Evolutionary conservation across 2,329 filamentous ascomycete species (phyloP).

Genomic region (Exophiala sideris): DNA sequence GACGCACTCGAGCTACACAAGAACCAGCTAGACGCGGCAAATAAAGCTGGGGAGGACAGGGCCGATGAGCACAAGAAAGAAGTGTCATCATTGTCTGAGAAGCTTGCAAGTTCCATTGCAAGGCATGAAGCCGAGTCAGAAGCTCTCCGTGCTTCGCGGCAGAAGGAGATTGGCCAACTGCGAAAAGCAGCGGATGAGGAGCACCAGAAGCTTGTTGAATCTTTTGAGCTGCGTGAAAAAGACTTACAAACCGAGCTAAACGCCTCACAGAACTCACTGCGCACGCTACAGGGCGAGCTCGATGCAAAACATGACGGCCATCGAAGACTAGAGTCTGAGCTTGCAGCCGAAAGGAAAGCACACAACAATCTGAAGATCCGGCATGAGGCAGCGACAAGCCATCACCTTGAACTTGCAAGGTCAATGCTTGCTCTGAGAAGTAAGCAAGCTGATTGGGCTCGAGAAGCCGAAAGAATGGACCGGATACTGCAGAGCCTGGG

Average conservation of each 20-base stretch:
- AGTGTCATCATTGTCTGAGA: conserved; percentile 3
- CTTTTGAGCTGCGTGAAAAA: conserved; percentile 33
- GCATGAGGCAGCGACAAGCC: conserved; percentile 20
- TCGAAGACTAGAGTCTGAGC: conserved; percentile 14
- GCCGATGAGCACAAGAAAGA: conserved; percentile 14
- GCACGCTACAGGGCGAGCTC: conserved; percentile 24
- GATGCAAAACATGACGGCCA: conserved; percentile 18
- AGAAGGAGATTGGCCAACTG: conserved; percentile 12
- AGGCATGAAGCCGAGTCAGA: conserved; percentile 16
- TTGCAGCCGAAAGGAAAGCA: conserved; percentile 20
- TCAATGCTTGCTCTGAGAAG: conserved; percentile 37
- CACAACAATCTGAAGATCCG: conserved; percentile 17
- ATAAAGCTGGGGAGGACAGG: conserved; percentile 2
- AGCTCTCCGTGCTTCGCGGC: conserved; percentile 5
- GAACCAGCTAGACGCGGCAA: conserved; percentile 9
- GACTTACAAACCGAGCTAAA: conserved; percentile 26
- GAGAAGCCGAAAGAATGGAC: conserved; percentile 50
- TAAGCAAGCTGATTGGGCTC: conserved; percentile 49
- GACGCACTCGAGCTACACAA: conserved; percentile 6
- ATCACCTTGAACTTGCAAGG: conserved; percentile 17
- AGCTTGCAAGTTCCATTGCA: conserved; percentile 8
- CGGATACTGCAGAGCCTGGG: conserved; percentile 50
- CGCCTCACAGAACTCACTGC: conserved; percentile 24
- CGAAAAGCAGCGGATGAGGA: conserved; percentile 32
- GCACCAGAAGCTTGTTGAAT: conserved; percentile 35